Base-by-base conservation (phyloP, 768 basidiomycete genomes). In the Collybiopsis luxurians region DNA sequence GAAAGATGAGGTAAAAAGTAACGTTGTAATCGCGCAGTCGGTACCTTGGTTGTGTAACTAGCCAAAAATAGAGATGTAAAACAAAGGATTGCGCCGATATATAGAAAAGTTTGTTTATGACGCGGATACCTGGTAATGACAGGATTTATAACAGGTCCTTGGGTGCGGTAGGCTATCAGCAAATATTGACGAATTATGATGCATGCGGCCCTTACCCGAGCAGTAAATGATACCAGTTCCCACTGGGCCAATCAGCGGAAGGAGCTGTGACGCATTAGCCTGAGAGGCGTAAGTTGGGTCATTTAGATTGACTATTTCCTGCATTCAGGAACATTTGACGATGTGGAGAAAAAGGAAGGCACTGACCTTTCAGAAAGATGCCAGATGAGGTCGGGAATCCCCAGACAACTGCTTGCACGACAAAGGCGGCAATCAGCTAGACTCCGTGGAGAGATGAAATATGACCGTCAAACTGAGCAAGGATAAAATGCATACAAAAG, bases 161-260 rank as follows among this genome's bases (percentile, higher is more conserved):
- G 1, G 17, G 28, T 13, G n/a, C 30, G n/a, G 12, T 2, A 1
- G 10, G 11, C 1, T 7, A 40, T 27, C 17, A 26, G 13, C 21
- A 21, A 11, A 9, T 5, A 27, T n/a, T 15, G 19, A 38, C 6
- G 4, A 12, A 11, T 17, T 7, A 27, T 11, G n/a, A 2, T 11
- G 17, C 5, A 24, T 15, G 47, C 23, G 31, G 13, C 1, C n/a
- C 53, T 28, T 27, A 66, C 70, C 66, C 24, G 69, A 65, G 46
- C 68, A 70, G 55, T 69, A 71, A n/a, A 71, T 71, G 24, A 71
- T 64, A 1, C 70, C 69, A 36, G 68, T 63, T 1, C 63, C 61
- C 1, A 67, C 56, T 1, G 64, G 67, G 11, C 70, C 70, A 38
- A 69, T 63, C 11, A 72, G 58, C 1, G 70, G 70, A n/a, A 72